phyloP scores from a whole-genome alignment of 164 flowering plant genomes.

The Cinnamomum chago region DNA sequence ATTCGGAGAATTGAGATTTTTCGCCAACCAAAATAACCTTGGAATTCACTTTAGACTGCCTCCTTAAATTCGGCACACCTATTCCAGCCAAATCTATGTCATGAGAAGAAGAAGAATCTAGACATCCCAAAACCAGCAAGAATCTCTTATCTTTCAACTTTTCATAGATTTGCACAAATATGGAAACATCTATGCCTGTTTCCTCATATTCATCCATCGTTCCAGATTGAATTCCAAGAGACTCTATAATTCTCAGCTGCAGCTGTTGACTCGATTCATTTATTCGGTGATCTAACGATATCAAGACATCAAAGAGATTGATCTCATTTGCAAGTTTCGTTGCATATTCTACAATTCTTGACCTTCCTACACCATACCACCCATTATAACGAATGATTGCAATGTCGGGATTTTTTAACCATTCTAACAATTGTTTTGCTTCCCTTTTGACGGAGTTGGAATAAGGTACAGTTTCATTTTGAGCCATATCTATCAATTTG shows the following conservation, averaged over 20 bases:
- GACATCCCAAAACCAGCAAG: background rate
- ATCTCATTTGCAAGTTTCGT: background rate
- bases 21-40: background rate
- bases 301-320: background rate
- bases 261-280: too few relatives aligned
- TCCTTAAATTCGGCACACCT: background rate
- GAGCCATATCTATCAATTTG: background rate
- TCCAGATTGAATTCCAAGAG: background rate
- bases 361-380: background rate
- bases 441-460: too few relatives aligned
- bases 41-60: background rate
- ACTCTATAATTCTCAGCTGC: background rate
- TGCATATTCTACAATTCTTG: background rate
- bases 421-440: too few relatives aligned
- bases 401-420: too few relatives aligned
- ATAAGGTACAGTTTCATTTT: too few relatives aligned
- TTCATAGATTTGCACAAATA: background rate
- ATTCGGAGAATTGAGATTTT: accelerated
- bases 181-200: background rate
- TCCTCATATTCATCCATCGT: background rate
- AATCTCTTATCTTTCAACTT: background rate
- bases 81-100: background rate
- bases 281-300: background rate
- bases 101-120: accelerated
- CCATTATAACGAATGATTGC: background rate